Conservation (phyloP, 2,329 filamentous ascomycete species). For the Scedosporium boydii region DNA sequence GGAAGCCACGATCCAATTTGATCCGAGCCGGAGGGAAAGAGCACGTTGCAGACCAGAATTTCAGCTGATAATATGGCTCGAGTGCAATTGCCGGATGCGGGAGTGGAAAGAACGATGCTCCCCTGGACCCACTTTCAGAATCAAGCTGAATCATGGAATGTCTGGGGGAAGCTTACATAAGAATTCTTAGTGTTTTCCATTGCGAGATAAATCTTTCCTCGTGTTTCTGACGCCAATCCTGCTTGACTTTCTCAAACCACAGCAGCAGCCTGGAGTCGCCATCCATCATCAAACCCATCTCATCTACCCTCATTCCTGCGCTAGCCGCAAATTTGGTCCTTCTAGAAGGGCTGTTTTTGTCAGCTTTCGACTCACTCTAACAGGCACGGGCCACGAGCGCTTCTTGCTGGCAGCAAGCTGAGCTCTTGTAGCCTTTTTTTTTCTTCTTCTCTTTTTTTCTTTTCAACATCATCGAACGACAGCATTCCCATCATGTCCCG, state of each 20-base stretch:
- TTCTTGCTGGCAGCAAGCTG: not conserved
- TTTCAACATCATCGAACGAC: not conserved
- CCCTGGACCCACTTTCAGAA: not conserved
- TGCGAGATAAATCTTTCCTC: not conserved
- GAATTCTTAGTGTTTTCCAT: not conserved
- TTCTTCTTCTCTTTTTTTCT: not conserved
- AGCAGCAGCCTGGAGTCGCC: not conserved
- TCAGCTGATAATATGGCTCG: not conserved
- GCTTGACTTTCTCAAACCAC: not conserved
- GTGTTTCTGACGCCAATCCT: not conserved
- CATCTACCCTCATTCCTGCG: not conserved
- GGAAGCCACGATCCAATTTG: no score
- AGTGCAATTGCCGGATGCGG: not conserved
- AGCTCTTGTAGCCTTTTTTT: not conserved
- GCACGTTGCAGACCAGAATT: no score
- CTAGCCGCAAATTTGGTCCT: not conserved
- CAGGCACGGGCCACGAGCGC: not conserved
- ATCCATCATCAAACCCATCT: not conserved
- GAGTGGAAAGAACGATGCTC: not conserved
- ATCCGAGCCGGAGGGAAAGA: no score
- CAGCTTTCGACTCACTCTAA: not conserved
- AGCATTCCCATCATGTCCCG: slow-evolving; percentile 62
- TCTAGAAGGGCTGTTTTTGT: not conserved
- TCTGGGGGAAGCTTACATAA: not conserved
- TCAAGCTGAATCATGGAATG: not conserved